phyloP scores from a whole-genome alignment of 768 basidiomycete species.

The Plicaturopsis crispa region DNA sequence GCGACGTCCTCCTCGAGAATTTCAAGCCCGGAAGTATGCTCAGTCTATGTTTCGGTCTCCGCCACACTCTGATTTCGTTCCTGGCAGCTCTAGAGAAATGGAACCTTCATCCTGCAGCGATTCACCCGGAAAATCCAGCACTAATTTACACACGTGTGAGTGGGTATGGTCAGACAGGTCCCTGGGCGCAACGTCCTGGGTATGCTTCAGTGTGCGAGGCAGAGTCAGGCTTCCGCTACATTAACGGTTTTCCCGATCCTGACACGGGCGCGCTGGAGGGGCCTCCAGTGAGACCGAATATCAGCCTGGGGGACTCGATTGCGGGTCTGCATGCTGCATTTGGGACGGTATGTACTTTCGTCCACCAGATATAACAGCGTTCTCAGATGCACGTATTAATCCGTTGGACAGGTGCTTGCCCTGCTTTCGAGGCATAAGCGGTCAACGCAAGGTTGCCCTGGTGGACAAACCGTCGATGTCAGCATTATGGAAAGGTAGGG shows the following conservation, averaged over 20 bases:
- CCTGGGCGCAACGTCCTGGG: slow-evolving; percentile 63
- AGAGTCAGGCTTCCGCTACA: slow-evolving; percentile 66
- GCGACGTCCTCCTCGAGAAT: slow-evolving; percentile 64
- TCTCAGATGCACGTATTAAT: too few relatives aligned
- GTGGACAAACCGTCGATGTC: slow-evolving; percentile 60
- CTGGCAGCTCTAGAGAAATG: slow-evolving; percentile 65
- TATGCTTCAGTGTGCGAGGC: slow-evolving; percentile 74
- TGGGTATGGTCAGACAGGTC: slow-evolving; percentile 70
- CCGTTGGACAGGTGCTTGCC: slow-evolving; percentile 44
- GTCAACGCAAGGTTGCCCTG: slow-evolving; percentile 17
- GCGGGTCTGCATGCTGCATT: slow-evolving; percentile 70
- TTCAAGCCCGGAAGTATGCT: slow-evolving; percentile 68
- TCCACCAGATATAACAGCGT: too few relatives aligned
- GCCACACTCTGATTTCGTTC: not conserved
- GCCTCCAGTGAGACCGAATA: slow-evolving; percentile 63
- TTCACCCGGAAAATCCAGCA: slow-evolving; percentile 72
- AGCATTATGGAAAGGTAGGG: slow-evolving; percentile 64
- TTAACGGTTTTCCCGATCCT: slow-evolving; percentile 57
- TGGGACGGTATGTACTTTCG: slow-evolving; percentile 44
- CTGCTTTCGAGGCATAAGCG: slow-evolving; percentile 39
- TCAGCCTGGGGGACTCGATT: slow-evolving; percentile 65
- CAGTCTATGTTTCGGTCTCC: too few relatives aligned
- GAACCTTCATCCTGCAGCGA: slow-evolving; percentile 48
- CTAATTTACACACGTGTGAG: slow-evolving; percentile 87
- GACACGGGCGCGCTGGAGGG: slow-evolving; percentile 46